These are phyloP conservation scores for Pterocarpus macrocarpus DNA, from an alignment of 306 rosid genomes.

Conservation along the genomic window DNA sequence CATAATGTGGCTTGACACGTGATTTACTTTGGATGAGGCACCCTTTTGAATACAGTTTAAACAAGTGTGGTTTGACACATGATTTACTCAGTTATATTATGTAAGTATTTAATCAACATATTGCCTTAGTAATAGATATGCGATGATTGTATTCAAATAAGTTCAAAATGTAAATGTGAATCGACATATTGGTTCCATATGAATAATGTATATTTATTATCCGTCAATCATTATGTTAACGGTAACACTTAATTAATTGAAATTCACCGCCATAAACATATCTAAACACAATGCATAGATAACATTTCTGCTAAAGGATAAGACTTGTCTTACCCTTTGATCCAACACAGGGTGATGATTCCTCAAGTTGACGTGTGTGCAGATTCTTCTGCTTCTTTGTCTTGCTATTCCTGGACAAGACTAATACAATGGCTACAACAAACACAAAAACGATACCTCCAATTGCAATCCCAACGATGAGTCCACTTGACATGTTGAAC, in stretches of 20 bases:
- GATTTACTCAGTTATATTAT: no score
- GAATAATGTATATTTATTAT: no score
- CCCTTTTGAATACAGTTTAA: no score
- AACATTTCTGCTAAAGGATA: background rate
- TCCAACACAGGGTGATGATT: conserved; percentile 14
- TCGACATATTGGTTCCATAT: background rate
- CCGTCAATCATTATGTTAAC: no score
- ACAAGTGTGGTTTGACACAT: no score
- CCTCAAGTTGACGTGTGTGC: conserved; percentile 4
- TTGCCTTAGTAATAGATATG: no score
- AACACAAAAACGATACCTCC: conserved; percentile 40
- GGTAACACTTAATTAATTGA: no score
- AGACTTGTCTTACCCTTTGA: conserved; percentile 47
- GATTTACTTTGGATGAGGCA: background rate
- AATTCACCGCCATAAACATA: no score
- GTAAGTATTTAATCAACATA: no score
- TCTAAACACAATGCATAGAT: no score
- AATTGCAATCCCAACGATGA: conserved; percentile 44
- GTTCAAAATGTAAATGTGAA: background rate
- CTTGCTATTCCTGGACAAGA: conserved; percentile 44
- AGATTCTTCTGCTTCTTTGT: conserved; percentile 30
- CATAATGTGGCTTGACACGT: background rate
- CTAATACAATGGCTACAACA: conserved; percentile 31
- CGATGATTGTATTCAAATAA: no score
- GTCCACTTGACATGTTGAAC: conserved; percentile 36